Conservation (phyloP, 805 yeast genomes). For the Hanseniaspora thailandica region DNA sequence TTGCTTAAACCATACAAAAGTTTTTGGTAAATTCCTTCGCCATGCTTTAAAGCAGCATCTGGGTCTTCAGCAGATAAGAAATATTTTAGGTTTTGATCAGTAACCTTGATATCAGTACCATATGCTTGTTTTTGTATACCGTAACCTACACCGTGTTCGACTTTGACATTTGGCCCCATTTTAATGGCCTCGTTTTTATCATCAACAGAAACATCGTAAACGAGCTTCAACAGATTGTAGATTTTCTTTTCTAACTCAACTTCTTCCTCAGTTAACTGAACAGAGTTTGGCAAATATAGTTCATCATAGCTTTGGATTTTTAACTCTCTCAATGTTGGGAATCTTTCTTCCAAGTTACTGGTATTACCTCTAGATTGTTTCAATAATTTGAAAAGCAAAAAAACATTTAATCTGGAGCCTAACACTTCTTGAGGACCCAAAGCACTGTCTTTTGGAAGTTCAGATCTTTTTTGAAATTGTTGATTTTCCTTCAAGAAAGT, state of each 20-base stretch:
- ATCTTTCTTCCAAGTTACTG: neutral
- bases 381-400: constrained; percentile 9
- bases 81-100: constrained; percentile 1
- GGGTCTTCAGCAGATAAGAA: constrained; percentile 1
- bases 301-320: neutral
- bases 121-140: constrained; percentile 12
- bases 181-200: constrained; percentile 3
- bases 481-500: neutral
- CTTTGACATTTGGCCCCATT: constrained; percentile 12
- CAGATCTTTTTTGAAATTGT: neutral
- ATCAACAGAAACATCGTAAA: constrained; percentile 1
- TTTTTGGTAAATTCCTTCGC: neutral
- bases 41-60: constrained; percentile 1
- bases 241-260: constrained; percentile 1
- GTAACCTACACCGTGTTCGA: constrained; percentile 11
- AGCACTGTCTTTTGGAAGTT: neutral
- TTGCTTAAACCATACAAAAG: constrained; percentile 1
- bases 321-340: constrained; percentile 10
- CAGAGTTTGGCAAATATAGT: constrained; percentile 4
- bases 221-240: constrained; percentile 4
- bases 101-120: constrained; percentile 1
- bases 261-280: neutral
- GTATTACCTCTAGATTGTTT: constrained; percentile 2
- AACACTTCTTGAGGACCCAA: constrained; percentile 6
- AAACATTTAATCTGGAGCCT: constrained; percentile 8